Evolutionary conservation across 2,329 filamentous ascomycete genomes (phyloP).

Genomic region (Blumeriella jaapii): DNA sequence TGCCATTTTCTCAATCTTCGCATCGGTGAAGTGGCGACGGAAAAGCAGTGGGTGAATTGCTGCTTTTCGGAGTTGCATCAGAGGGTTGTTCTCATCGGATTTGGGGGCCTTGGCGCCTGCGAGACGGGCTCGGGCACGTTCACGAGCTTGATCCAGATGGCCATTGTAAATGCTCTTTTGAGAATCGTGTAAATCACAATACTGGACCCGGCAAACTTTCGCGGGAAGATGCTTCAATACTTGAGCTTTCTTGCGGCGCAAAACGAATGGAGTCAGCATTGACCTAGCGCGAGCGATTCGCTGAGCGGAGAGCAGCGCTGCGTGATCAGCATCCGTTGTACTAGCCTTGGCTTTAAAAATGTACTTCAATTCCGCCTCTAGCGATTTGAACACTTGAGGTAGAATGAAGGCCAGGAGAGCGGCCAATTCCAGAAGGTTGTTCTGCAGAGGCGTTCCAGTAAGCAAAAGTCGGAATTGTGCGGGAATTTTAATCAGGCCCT

Average conservation of each 20-base stretch:
- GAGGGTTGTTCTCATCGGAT: slow-evolving; percentile 54
- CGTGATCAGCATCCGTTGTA: slow-evolving; percentile 66
- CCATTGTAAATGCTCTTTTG: slow-evolving; percentile 66
- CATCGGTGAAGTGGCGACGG: slow-evolving; percentile 66
- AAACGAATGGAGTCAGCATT: slow-evolving; percentile 90
- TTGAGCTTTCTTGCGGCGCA: slow-evolving; percentile 87
- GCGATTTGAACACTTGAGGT: slow-evolving; percentile 66
- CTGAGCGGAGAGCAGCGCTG: slow-evolving; percentile 74
- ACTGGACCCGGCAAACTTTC: slow-evolving; percentile 68
- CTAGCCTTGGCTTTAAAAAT: slow-evolving; percentile 91
- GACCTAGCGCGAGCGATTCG: slow-evolving; percentile 77
- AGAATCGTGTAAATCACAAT: slow-evolving; percentile 63
- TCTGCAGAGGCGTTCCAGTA: slow-evolving; percentile 83
- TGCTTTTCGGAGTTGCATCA: slow-evolving; percentile 87
- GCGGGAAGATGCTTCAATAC: slow-evolving; percentile 73
- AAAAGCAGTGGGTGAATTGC: slow-evolving; percentile 87
- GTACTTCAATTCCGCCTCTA: slow-evolving; percentile 66
- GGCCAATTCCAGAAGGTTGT: slow-evolving; percentile 87
- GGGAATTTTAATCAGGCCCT: slow-evolving; percentile 63
- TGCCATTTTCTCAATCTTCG: slow-evolving; percentile 64
- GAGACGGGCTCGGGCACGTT: slow-evolving; percentile 44
- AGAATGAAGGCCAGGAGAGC: slow-evolving; percentile 91
- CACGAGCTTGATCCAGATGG: slow-evolving; percentile 52
- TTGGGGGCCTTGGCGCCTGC: slow-evolving; percentile 36
- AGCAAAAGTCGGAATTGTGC: slow-evolving; percentile 79